A percentile compares a stretch with the other conserved stretches of the same genome.
Evolutionary conservation across 2,329 filamentous ascomycete genomes (phyloP).

Genomic region (Raffaelea arxii): DNA sequence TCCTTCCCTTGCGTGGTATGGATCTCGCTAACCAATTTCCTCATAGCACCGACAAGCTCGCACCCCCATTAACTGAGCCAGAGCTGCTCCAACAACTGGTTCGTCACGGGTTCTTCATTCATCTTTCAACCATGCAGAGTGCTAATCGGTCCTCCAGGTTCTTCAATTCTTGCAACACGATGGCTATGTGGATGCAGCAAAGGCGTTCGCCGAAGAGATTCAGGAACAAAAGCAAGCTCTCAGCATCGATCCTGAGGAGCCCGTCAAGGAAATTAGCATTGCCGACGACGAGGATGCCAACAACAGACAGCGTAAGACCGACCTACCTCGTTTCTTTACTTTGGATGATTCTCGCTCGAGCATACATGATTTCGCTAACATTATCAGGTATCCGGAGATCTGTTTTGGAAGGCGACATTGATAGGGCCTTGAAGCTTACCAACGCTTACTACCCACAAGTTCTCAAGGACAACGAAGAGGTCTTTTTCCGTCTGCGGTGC

Average conservation of each 20-base stretch:
- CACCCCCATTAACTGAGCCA: constrained; percentile 59
- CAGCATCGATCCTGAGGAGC: constrained; percentile 41
- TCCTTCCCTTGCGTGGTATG: neutral
- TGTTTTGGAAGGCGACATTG: constrained; percentile 86
- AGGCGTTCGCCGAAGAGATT: constrained; percentile 78
- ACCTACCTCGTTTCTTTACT: neutral
- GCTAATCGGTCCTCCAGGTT: constrained; percentile 26
- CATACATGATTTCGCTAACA: too few species aligned
- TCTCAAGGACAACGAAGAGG: constrained; percentile 67
- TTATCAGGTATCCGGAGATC: constrained; percentile 68
- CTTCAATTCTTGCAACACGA: constrained; percentile 90
- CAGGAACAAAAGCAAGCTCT: constrained; percentile 63
- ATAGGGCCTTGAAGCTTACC: constrained; percentile 76
- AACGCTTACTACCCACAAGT: constrained; percentile 71
- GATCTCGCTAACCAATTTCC: constrained; percentile 6
- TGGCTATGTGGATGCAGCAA: constrained; percentile 87
- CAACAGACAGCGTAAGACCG: constrained; percentile 66
- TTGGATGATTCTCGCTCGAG: too few species aligned
- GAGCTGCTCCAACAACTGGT: constrained; percentile 74
- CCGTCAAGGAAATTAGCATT: constrained; percentile 52
- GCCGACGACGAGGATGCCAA: constrained; percentile 79
- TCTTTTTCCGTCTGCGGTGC: constrained; percentile 80
- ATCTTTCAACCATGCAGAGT: too few species aligned
- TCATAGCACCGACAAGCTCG: constrained; percentile 47
- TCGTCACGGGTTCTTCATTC: too few species aligned